A percentile compares a stretch with the other conserved stretches of the same genome.
Conservation (phyloP, 176 grass and related monocot species). For the Oryza nivara region DNA sequence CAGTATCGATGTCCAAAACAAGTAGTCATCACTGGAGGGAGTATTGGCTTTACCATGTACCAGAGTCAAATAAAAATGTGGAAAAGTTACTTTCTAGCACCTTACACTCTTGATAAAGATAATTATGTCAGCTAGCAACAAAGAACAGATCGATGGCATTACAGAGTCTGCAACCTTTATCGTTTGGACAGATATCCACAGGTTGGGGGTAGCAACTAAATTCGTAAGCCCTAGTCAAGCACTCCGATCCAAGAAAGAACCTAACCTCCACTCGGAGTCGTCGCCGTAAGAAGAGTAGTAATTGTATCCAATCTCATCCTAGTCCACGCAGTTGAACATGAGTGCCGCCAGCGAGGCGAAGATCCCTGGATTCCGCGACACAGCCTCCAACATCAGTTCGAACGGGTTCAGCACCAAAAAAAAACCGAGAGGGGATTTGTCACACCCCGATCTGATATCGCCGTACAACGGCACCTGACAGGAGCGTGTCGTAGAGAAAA, state of each 20-base stretch:
- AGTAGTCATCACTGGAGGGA: too few relatives aligned
- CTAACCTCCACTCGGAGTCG: constrained; percentile 76
- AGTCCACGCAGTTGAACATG: constrained; percentile 92
- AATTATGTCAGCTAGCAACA: background rate
- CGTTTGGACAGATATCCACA: background rate
- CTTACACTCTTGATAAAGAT: background rate
- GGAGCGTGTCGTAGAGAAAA: too few relatives aligned
- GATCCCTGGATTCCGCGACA: constrained; percentile 42
- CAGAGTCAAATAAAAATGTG: background rate
- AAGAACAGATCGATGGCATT: background rate
- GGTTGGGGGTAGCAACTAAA: background rate
- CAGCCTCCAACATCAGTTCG: background rate
- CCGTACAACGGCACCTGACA: too few relatives aligned
- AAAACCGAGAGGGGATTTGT: background rate
- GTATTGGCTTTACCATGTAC: background rate
- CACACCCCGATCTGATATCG: too few relatives aligned
- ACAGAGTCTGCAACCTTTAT: background rate
- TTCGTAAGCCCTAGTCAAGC: background rate
- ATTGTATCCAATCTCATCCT: constrained; percentile 73
- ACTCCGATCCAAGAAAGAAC: background rate
- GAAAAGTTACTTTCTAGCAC: background rate
- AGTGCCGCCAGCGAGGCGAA: constrained; percentile 67
- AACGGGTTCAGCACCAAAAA: background rate
- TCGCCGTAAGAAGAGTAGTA: constrained; percentile 78
- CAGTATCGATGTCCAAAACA: too few relatives aligned